These are phyloP conservation scores for Neolentinus lepideus DNA, from an alignment of 1,284 basidiomycete genomes.

Conservation along the genomic window DNA sequence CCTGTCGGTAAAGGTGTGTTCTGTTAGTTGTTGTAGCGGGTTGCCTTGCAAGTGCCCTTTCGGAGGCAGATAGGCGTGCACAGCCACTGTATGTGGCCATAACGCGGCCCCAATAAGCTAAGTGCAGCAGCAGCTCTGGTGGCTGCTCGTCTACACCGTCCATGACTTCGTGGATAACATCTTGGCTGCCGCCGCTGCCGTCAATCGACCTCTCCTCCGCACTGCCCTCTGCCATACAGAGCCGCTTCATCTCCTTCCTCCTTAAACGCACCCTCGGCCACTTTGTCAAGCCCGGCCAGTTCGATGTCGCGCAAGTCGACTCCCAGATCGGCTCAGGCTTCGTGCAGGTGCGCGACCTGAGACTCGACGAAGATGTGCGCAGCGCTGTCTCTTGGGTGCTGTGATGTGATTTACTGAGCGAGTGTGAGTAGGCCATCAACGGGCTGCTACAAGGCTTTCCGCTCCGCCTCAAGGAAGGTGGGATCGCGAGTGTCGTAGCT, in stretches of 20 bases:
- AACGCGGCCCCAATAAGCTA: too few species aligned
- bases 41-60: too few species aligned
- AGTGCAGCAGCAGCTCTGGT: background rate
- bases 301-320: constrained; percentile 84
- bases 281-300: constrained; percentile 81
- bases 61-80: too few species aligned
- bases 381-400: background rate
- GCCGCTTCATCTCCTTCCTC: constrained; percentile 85
- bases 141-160: background rate
- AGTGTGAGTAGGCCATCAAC: constrained; percentile 67
- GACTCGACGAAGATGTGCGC: constrained; percentile 72
- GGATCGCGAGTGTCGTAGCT: constrained; percentile 66
- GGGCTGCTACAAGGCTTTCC: constrained; percentile 53
- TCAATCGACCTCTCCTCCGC: constrained; percentile 37
- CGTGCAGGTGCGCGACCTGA: constrained; percentile 80
- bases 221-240: constrained; percentile 80
- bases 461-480: constrained; percentile 62
- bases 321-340: constrained; percentile 87
- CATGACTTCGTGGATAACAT: constrained; percentile 3
- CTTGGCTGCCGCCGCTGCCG: background rate
- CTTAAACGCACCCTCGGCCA: constrained; percentile 81
- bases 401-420: constrained; percentile 5
- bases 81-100: too few species aligned
- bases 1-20: background rate
- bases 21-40: too few species aligned